Evolutionary conservation across 208 protist genomes (phyloP).

Genomic region (Crithidia brevicula): DNA sequence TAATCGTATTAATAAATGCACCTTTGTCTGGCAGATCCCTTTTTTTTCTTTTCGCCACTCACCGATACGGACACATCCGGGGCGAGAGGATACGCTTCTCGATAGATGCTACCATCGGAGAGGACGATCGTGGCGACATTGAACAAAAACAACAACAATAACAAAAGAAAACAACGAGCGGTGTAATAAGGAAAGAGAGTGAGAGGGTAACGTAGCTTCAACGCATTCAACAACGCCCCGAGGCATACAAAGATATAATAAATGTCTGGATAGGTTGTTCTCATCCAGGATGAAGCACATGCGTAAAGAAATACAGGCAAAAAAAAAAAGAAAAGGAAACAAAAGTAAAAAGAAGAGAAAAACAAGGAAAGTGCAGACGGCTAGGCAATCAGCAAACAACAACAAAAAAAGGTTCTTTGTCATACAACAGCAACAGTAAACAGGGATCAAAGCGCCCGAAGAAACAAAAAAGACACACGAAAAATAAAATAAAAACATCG

Average conservation of each 20-base stretch:
- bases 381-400: too few relatives aligned
- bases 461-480: neutral
- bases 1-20: too few relatives aligned
- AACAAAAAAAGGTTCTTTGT: neutral
- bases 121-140: neutral
- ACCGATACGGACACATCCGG: neutral
- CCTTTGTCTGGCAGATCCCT: too few relatives aligned
- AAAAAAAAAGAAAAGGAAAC: neutral
- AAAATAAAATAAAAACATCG: too few relatives aligned
- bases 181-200: neutral
- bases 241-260: too few relatives aligned
- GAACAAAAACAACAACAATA: conserved; percentile 10
- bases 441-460: too few relatives aligned
- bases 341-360: neutral
- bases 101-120: neutral
- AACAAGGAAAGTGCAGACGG: neutral
- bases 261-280: too few relatives aligned
- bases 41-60: too few relatives aligned
- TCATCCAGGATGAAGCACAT: neutral
- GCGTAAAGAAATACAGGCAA: neutral
- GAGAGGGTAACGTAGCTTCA: neutral
- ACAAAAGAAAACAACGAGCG: conserved; percentile 10
- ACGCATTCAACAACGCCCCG: neutral
- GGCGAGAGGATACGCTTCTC: too few relatives aligned
- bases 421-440: conserved; percentile 14